phyloP scores from a whole-genome alignment of 2,329 filamentous ascomycete genomes.

The Hypoxylon sp. region DNA sequence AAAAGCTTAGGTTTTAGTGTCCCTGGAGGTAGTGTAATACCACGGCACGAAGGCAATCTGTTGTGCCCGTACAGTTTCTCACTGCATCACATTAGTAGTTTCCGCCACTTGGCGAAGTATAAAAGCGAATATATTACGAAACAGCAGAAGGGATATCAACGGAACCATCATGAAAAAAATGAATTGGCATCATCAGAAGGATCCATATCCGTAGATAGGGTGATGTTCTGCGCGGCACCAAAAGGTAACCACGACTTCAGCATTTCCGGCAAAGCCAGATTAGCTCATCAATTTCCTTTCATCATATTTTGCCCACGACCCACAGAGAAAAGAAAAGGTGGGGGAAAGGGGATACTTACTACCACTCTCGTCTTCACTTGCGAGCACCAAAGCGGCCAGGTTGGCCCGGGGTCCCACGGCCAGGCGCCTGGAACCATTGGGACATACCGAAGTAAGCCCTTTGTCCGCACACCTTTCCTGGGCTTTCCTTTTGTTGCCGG shows the following conservation, averaged over 20 bases:
- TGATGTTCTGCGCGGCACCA: too few relatives aligned
- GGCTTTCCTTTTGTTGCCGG: background rate
- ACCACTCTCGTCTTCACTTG: constrained; percentile 8
- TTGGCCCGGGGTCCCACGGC: background rate
- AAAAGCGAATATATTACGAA: background rate
- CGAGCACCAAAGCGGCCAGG: constrained; percentile 1
- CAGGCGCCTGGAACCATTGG: background rate
- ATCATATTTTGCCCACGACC: too few relatives aligned
- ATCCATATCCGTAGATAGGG: too few relatives aligned
- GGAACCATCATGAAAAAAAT: too few relatives aligned
- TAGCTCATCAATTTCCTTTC: too few relatives aligned
- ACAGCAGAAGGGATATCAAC: too few relatives aligned
- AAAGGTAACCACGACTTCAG: too few relatives aligned
- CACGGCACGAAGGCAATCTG: background rate
- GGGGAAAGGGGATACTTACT: too few relatives aligned
- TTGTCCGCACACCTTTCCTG: constrained; percentile 4
- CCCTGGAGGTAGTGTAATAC: background rate
- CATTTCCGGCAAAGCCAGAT: too few relatives aligned
- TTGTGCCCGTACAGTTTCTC: background rate
- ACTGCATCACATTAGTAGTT: background rate
- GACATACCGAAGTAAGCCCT: background rate
- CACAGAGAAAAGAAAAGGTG: too few relatives aligned
- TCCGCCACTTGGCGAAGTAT: background rate
- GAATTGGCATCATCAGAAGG: too few relatives aligned
- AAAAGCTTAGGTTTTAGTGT: background rate